phyloP scores from a whole-genome alignment of 139 green algal species.

The Micractinium conductrix region DNA sequence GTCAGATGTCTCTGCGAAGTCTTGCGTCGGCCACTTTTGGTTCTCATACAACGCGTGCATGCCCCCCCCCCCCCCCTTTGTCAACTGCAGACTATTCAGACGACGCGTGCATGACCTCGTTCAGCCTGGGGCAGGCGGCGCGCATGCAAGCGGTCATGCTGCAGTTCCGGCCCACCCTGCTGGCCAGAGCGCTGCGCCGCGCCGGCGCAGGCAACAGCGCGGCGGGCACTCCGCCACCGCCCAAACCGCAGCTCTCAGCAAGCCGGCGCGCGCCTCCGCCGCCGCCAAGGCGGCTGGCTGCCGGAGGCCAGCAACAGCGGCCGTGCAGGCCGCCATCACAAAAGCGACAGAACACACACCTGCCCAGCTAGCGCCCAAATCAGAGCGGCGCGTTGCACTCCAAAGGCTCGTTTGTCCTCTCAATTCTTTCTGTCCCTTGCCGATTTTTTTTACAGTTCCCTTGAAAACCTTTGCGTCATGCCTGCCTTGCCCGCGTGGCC shows the following conservation, averaged over 20 bases:
- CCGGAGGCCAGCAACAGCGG: background rate
- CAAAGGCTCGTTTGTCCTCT: too few species aligned
- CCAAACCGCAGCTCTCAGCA: background rate
- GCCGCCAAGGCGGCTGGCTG: background rate
- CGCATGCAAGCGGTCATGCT: constrained; percentile 13
- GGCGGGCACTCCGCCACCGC: background rate
- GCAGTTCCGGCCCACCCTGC: constrained; percentile 10
- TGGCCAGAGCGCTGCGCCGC: background rate
- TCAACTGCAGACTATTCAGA: background rate
- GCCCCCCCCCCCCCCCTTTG: background rate
- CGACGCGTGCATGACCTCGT: background rate
- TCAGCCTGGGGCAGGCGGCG: background rate
- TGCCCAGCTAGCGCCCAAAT: too few species aligned
- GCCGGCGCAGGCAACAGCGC: background rate
- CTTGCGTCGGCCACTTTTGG: too few species aligned
- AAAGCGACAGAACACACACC: too few species aligned
- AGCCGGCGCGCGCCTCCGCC: background rate
- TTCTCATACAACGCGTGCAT: too few species aligned
- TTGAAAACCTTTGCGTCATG: too few species aligned
- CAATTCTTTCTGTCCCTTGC: too few species aligned
- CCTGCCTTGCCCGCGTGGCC: too few species aligned
- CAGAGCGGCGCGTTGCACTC: too few species aligned
- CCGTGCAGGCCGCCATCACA: too few species aligned
- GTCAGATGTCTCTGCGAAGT: too few species aligned
- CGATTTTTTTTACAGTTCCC: too few species aligned